These are phyloP conservation scores for Hemisphaericaspora nanyangensis DNA, from an alignment of 805 yeast genomes.

Conservation along the genomic window DNA sequence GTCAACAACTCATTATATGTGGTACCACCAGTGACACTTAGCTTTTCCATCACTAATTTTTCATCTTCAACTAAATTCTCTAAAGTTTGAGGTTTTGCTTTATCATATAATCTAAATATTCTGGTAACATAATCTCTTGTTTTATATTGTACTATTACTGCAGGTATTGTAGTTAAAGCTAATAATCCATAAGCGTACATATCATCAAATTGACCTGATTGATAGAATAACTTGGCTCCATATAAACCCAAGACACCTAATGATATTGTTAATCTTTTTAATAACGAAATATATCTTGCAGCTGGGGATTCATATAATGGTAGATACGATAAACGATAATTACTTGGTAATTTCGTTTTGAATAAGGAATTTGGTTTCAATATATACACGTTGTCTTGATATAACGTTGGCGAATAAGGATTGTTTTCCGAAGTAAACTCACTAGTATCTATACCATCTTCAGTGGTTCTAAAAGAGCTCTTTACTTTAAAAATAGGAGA, in stretches of 20 bases:
- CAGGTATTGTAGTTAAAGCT: slow-evolving; percentile 53
- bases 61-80: slow-evolving; percentile 62
- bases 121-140: slow-evolving; percentile 67
- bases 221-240: slow-evolving; percentile 55
- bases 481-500: slow-evolving; percentile 11
- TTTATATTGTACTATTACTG: slow-evolving; percentile 45
- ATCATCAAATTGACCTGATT: slow-evolving; percentile 51
- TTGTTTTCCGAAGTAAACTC: slow-evolving; percentile 39
- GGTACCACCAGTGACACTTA: slow-evolving; percentile 62
- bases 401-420: slow-evolving; percentile 44
- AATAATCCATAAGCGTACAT: slow-evolving; percentile 43
- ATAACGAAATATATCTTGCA: slow-evolving; percentile 55
- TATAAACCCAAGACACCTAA: slow-evolving; percentile 58
- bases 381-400: slow-evolving; percentile 41
- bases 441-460: slow-evolving; percentile 37
- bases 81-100: slow-evolving; percentile 58
- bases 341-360: slow-evolving; percentile 45
- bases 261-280: slow-evolving; percentile 60
- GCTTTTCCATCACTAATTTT: slow-evolving; percentile 61
- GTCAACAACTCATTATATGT: slow-evolving; percentile 59
- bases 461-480: slow-evolving; percentile 20
- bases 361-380: slow-evolving; percentile 39
- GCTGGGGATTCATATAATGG: slow-evolving; percentile 67
- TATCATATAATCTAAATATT: slow-evolving; percentile 66
- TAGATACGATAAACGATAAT: slow-evolving; percentile 52